Conservation (phyloP, 257 asterid genomes). For the Linderniella brevidens region DNA sequence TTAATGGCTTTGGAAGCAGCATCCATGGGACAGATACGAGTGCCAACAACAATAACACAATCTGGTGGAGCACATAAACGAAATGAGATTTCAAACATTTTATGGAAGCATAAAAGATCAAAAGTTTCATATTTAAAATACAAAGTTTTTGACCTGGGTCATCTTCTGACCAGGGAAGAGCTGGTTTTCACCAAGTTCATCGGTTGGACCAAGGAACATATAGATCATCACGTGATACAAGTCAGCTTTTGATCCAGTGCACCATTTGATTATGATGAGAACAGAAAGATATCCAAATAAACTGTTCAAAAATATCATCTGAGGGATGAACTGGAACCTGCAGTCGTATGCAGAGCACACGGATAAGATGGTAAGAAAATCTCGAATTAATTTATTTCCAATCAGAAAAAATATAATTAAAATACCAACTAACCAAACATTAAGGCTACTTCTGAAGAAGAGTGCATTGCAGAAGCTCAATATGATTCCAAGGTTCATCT, state of each 20-base stretch:
- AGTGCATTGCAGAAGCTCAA: constrained; percentile 75
- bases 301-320: constrained; percentile 77
- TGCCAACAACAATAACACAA: constrained; percentile 53
- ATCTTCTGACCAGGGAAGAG: constrained; percentile 86
- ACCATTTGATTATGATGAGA: constrained; percentile 85
- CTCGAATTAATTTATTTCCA: not conserved
- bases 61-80: constrained; percentile 27
- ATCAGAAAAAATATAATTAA: not conserved
- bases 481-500: constrained; percentile 93
- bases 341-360: constrained; percentile 12
- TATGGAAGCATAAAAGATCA: too few relatives aligned
- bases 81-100: constrained; percentile 2
- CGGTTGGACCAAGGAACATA: constrained; percentile 96
- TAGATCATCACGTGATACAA: constrained; percentile 95
- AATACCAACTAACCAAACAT: constrained; percentile 47
- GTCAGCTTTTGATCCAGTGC: constrained; percentile 94
- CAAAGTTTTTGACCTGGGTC: constrained; percentile 39
- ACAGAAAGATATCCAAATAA: constrained; percentile 84
- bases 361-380: too few relatives aligned
- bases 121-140: not conserved
- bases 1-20: constrained; percentile 95
- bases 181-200: constrained; percentile 85
- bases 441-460: constrained; percentile 63
- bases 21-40: constrained; percentile 94
- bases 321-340: constrained; percentile 97